phyloP scores from a whole-genome alignment of 129 eudicot genomes.

The Flaveria ramosissima region DNA sequence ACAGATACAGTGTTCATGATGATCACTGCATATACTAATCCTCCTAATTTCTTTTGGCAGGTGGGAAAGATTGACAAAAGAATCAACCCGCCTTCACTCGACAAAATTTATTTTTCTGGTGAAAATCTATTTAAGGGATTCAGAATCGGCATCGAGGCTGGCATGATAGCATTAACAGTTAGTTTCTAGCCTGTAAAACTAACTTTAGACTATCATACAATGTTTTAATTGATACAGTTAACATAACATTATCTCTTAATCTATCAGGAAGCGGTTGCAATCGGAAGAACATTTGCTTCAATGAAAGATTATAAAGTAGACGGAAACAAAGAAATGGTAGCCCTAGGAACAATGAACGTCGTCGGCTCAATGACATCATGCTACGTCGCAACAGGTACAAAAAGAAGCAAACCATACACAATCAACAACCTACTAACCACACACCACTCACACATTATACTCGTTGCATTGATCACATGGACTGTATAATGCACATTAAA shows the following conservation, averaged over 20 bases:
- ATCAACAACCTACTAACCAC: no score
- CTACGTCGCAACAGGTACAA: conserved; percentile 70
- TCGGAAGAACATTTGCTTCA: conserved; percentile 85
- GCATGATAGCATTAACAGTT: conserved; percentile 75
- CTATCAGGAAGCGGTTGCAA: conserved; percentile 84
- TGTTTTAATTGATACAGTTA: not conserved
- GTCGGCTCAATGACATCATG: conserved; percentile 89
- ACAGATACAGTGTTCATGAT: not conserved
- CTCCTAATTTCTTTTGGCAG: conserved; percentile 30
- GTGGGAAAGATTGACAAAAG: conserved; percentile 53
- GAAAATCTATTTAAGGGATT: conserved; percentile 62
- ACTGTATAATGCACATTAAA: no score
- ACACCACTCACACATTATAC: no score
- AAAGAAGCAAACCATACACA: no score
- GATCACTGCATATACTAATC: not conserved
- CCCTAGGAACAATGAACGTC: conserved; percentile 77
- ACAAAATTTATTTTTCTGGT: conserved; percentile 60
- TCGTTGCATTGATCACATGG: no score
- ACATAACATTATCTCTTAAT: not conserved
- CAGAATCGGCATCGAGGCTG: conserved; percentile 61
- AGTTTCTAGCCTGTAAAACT: conserved; percentile 3
- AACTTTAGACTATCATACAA: not conserved
- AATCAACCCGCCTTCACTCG: conserved; percentile 59
- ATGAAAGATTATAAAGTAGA: conserved; percentile 78
- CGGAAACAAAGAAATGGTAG: conserved; percentile 92